phyloP scores from a whole-genome alignment of 1,284 basidiomycete species.

The Rhodotorula sp. region DNA sequence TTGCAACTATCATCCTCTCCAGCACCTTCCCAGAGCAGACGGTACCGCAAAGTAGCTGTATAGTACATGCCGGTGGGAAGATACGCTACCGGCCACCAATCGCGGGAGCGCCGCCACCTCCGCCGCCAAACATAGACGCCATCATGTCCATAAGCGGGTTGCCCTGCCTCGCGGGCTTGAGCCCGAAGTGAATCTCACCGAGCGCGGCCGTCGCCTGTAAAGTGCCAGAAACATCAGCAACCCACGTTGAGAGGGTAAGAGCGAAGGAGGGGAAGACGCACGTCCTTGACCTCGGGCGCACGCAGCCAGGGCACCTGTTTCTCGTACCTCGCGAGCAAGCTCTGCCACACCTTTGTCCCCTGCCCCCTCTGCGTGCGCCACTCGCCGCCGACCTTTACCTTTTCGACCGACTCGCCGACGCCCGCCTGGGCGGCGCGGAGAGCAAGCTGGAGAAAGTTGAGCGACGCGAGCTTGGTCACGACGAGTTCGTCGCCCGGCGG shows the following conservation, averaged over 20 bases:
- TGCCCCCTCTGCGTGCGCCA: constrained; percentile 31
- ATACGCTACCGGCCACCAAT: background rate
- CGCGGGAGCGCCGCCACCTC: constrained; percentile 9
- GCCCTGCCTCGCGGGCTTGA: constrained; percentile 71
- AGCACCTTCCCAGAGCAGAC: background rate
- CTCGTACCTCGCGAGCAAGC: constrained; percentile 42
- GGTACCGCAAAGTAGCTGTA: background rate
- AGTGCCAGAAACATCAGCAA: background rate
- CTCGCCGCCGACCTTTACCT: constrained; percentile 28
- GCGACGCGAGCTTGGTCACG: constrained; percentile 67
- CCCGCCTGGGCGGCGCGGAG: constrained; percentile 76
- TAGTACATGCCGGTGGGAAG: background rate
- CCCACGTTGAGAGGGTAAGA: no score
- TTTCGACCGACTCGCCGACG: constrained; percentile 58
- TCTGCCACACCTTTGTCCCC: constrained; percentile 40
- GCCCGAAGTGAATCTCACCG: constrained; percentile 67
- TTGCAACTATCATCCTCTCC: background rate
- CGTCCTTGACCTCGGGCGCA: constrained; percentile 70
- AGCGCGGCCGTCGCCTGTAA: constrained; percentile 63
- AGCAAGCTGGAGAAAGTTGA: constrained; percentile 86
- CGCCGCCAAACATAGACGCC: constrained; percentile 73
- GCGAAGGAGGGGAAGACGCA: constrained; percentile 51
- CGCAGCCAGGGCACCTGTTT: constrained; percentile 54
- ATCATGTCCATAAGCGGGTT: constrained; percentile 69
- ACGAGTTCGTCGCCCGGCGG: constrained; percentile 61